Percentiles rank a stretch among this genome's conserved stretches.
phyloP scores from a whole-genome alignment of 345 rosid species.

The Triadica sebifera region DNA sequence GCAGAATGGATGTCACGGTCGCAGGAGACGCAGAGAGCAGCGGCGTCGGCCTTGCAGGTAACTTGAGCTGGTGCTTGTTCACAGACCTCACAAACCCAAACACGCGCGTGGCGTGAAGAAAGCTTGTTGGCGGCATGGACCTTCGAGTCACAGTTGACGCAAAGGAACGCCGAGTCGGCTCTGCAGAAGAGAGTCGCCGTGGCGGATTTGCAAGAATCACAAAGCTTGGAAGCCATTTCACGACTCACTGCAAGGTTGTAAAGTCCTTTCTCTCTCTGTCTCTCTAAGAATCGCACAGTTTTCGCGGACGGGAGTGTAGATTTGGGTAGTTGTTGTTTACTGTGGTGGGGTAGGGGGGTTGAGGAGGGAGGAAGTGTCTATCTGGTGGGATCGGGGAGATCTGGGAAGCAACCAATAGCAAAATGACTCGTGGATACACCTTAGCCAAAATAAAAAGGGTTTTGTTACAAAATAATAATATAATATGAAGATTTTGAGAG shows the following conservation, averaged over 20 bases:
- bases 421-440: slow-evolving; percentile 36
- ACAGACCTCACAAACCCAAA: slow-evolving; percentile 89
- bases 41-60: slow-evolving; percentile 98
- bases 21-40: slow-evolving; percentile 91
- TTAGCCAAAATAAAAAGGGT: slow-evolving; percentile 49
- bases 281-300: neutral
- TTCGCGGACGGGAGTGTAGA: neutral
- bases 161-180: slow-evolving; percentile 89
- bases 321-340: neutral
- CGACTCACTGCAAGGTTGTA: neutral
- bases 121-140: slow-evolving; percentile 94
- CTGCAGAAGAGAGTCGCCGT: slow-evolving; percentile 80
- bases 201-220: slow-evolving; percentile 94
- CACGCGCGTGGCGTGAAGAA: slow-evolving; percentile 94
- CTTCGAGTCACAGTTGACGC: slow-evolving; percentile 75
- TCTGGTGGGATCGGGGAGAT: slow-evolving; percentile 67
- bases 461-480: neutral
- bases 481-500: neutral
- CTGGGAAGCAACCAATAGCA: slow-evolving; percentile 30
- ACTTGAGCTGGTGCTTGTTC: slow-evolving; percentile 98
- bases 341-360: neutral
- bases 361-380: slow-evolving; percentile 31
- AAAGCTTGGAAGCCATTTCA: slow-evolving; percentile 75
- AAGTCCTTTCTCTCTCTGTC: neutral
- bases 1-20: slow-evolving; percentile 98